A percentile compares a stretch with the other conserved stretches of the same genome.
Conservation (phyloP, 2,329 filamentous ascomycete species). For the Zasmidium angulare region DNA sequence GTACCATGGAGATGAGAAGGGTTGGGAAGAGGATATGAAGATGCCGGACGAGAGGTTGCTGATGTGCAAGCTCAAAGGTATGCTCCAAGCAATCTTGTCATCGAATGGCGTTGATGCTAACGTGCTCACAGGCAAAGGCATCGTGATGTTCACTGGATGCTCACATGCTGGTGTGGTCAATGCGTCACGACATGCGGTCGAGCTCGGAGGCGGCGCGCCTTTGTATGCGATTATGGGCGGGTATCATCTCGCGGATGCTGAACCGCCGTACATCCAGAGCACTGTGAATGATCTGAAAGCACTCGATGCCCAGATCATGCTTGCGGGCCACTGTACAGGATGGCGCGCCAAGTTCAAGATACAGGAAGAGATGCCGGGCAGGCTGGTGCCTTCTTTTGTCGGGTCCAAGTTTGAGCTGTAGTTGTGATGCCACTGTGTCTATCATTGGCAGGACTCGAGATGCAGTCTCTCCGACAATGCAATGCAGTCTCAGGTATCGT, state of each 20-base stretch:
- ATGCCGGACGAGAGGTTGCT: constrained; percentile 28
- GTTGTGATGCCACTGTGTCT: not conserved
- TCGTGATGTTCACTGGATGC: constrained; percentile 33
- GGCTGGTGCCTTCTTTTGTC: constrained; percentile 30
- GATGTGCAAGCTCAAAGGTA: constrained; percentile 33
- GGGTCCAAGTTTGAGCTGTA: constrained; percentile 23
- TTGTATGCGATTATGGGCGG: constrained; percentile 32
- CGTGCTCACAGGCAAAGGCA: constrained; percentile 24
- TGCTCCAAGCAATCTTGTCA: not conserved
- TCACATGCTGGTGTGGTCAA: constrained; percentile 32
- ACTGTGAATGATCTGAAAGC: constrained; percentile 25
- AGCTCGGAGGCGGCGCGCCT: constrained; percentile 22
- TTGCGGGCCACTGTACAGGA: constrained; percentile 31
- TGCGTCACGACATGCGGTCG: constrained; percentile 23
- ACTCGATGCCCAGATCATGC: constrained; percentile 23
- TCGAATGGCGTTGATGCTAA: not conserved
- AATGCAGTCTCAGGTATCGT: not conserved
- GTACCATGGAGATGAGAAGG: constrained; percentile 10
- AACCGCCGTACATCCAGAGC: constrained; percentile 20
- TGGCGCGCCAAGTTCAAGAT: constrained; percentile 32
- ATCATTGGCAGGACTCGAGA: too few relatives aligned
- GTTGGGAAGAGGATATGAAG: constrained; percentile 23
- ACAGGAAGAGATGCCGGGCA: constrained; percentile 26
- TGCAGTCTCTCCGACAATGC: too few relatives aligned
- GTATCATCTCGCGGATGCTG: constrained; percentile 31